phyloP scores from a whole-genome alignment of 164 flowering plant species.

The Aristolochia fimbriata region DNA sequence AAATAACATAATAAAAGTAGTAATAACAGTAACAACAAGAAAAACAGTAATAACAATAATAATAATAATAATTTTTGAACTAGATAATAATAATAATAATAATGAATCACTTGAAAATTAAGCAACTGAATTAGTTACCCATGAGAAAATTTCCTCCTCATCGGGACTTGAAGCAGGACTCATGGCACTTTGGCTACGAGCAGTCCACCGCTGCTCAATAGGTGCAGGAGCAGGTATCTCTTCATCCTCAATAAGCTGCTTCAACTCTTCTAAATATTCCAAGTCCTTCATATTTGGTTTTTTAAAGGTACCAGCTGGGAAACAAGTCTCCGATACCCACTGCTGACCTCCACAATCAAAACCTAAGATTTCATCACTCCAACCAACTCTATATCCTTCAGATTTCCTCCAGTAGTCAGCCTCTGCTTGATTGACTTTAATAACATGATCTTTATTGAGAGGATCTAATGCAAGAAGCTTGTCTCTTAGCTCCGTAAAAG shows the following conservation, averaged over 20 bases:
- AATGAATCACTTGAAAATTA: too few species aligned
- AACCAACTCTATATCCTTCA: conserved; percentile 94
- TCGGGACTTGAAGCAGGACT: conserved; percentile 82
- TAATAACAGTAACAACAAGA: too few species aligned
- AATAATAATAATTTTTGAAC: too few species aligned
- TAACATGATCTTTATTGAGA: conserved; percentile 74
- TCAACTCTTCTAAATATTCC: conserved; percentile 70
- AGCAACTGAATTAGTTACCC: conserved; percentile 47
- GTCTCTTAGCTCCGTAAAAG: conserved; percentile 92
- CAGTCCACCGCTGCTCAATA: conserved; percentile 94
- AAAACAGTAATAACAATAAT: too few species aligned
- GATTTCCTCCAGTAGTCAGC: conserved; percentile 96
- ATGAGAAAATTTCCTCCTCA: conserved; percentile 82
- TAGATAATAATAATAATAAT: too few species aligned
- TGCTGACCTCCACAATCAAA: conserved; percentile 99
- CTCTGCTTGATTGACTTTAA: conserved; percentile 83
- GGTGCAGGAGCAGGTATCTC: conserved; percentile 94
- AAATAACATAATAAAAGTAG: too few species aligned
- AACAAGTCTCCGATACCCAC: conserved; percentile 99
- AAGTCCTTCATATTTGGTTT: conserved; percentile 91
- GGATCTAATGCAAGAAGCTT: conserved; percentile 90
- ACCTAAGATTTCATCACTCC: conserved; percentile 97
- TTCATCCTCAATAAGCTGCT: conserved; percentile 70
- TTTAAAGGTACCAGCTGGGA: conserved; percentile 78
- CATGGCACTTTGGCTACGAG: conserved; percentile 80